phyloP scores from a whole-genome alignment of 169 alveolate genomes.

The Miamiensis avidus region DNA sequence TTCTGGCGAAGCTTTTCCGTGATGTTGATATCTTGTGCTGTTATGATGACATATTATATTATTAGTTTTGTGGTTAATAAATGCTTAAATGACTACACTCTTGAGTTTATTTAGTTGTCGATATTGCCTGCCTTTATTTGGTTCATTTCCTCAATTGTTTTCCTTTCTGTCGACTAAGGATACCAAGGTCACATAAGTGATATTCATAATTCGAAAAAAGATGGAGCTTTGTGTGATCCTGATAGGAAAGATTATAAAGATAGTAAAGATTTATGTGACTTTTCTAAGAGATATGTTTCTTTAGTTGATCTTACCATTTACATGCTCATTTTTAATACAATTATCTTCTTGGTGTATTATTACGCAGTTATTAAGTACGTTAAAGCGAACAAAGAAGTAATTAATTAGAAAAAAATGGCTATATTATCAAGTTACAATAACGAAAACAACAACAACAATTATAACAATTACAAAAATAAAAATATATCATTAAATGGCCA shows the following conservation, averaged over 20 bases:
- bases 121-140: neutral
- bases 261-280: neutral
- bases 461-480: no score
- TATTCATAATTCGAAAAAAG: no score
- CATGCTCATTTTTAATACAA: neutral
- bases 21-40: neutral
- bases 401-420: neutral
- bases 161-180: neutral
- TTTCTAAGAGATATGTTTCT: neutral
- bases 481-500: no score
- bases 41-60: neutral
- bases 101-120: neutral
- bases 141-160: neutral
- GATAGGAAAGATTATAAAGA: neutral
- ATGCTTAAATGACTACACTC: neutral
- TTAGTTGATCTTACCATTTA: neutral
- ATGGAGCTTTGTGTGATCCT: neutral
- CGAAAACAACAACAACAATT: no score
- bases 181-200: neutral
- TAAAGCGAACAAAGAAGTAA: neutral
- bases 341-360: neutral
- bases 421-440: neutral
- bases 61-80: neutral
- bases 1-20: neutral
- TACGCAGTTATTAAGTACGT: neutral